Evolutionary conservation across 345 rosid genomes (phyloP).

Genomic region (Sonneratia alba): DNA sequence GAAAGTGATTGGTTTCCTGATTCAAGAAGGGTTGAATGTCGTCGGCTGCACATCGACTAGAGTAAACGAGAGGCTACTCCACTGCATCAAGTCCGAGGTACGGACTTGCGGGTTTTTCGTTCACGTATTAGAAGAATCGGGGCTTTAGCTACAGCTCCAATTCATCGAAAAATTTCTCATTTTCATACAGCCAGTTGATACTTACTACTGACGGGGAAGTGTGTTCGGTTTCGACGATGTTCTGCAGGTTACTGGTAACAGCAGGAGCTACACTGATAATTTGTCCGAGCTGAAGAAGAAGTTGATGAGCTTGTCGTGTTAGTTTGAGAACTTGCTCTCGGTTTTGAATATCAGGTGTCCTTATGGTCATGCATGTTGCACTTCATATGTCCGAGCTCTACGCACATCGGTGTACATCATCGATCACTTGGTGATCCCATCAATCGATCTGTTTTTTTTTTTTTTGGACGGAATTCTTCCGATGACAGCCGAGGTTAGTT

Average conservation of each 20-base stretch:
- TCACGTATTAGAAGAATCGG: too few species aligned
- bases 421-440: too few species aligned
- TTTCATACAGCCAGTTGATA: too few species aligned
- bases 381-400: too few species aligned
- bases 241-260: neutral
- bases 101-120: neutral
- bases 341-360: neutral
- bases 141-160: neutral
- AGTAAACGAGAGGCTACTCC: constrained; percentile 25
- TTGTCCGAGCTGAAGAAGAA: neutral
- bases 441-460: too few species aligned
- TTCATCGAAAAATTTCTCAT: too few species aligned
- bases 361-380: too few species aligned
- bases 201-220: neutral
- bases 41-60: constrained; percentile 23
- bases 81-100: constrained; percentile 30
- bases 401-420: too few species aligned
- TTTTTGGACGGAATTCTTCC: too few species aligned
- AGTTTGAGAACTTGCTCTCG: neutral
- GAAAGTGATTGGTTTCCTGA: constrained; percentile 16
- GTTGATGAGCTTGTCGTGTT: neutral
- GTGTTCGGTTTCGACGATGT: neutral
- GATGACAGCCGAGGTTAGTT: too few species aligned
- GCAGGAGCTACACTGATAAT: neutral
- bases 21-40: constrained; percentile 22